Base-by-base conservation (phyloP, 2,329 filamentous ascomycete species). In the Calonectria leucothoes region DNA sequence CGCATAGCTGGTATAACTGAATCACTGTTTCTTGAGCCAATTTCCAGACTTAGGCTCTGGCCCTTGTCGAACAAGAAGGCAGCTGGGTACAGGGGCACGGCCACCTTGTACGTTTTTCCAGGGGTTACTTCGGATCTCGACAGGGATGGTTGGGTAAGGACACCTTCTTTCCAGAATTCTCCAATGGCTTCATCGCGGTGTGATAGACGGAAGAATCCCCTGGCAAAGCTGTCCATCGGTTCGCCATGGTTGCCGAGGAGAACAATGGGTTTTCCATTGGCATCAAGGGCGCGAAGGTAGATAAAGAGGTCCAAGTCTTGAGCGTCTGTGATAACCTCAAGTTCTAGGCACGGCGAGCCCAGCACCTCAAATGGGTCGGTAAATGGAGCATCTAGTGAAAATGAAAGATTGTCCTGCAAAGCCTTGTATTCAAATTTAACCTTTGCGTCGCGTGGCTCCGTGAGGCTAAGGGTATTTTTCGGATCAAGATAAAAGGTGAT, bases 241-340 rank as follows among this genome's bases (percentile, higher is more conserved):
- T 71, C 69, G 10, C 69, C 63, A n/a, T 71, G 69, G 15, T 71
- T 71, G 5, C 69, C 51, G 7, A 59, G 23, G 17, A 66, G 39
- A 20, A 49, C 33, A 23, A 71, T 48, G 10, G 35, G 31, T 17
- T 71, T 59, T 29, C 51, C 29, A 33, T 52, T 20, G 17, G 48
- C 2, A 17, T 39, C 51, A 25, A 71, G 7, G 12, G 61, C 63
- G 6, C 61, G 37, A n/a, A 71, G 49, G 31, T 64, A 66, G 17
- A 71, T 59, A 15, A 71, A 71, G 2, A 71, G 25, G 17, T 71
- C 69, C 63, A 66, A 29, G 29, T 71, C 61, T n/a, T 71, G 37
- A 5, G 69, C 63, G 10, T 66, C 69, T 0, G 69, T 71, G 29
- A 33, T 29, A 20, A 71, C 49, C 33, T 71, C 49, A 5, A 71